phyloP scores from a whole-genome alignment of 2,329 filamentous ascomycete species.

The Onygena corvina region DNA sequence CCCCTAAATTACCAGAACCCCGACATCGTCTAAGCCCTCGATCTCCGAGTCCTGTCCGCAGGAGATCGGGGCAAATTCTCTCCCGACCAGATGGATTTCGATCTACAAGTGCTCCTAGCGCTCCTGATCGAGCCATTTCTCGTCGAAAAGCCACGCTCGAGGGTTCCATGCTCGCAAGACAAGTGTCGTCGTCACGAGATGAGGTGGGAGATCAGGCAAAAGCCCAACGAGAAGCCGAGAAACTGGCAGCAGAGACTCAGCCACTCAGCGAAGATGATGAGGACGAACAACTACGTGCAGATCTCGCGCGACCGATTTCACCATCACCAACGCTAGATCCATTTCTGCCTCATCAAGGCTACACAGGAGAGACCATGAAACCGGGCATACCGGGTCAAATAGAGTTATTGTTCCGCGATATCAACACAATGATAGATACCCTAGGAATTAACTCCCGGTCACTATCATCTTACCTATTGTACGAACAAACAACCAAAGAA shows the following conservation, averaged over 20 bases:
- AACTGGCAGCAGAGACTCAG: constrained; percentile 25
- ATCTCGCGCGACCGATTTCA: constrained; percentile 34
- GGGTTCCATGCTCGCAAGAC: constrained; percentile 22
- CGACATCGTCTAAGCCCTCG: constrained; percentile 27
- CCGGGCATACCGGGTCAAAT: constrained; percentile 40
- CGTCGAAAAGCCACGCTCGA: constrained; percentile 32
- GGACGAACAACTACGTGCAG: constrained; percentile 36
- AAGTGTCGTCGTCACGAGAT: constrained; percentile 18
- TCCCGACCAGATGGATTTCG: constrained; percentile 26
- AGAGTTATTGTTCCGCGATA: constrained; percentile 39
- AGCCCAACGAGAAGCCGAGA: constrained; percentile 23
- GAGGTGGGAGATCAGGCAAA: constrained; percentile 22
- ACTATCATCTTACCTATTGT: constrained; percentile 44
- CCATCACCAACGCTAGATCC: constrained; percentile 36
- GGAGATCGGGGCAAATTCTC: constrained; percentile 19
- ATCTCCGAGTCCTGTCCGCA: constrained; percentile 38
- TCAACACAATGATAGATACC: constrained; percentile 78
- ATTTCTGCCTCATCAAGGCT: constrained; percentile 39
- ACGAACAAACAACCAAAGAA: constrained; percentile 35
- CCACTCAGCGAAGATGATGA: constrained; percentile 37
- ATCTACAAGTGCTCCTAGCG: constrained; percentile 30
- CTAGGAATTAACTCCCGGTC: constrained; percentile 73
- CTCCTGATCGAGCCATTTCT: constrained; percentile 29
- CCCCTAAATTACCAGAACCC: constrained; percentile 24
- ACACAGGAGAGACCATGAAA: constrained; percentile 33